These are phyloP conservation scores for Prunella vulgaris DNA, from an alignment of 257 asterid genomes.

Conservation along the genomic window DNA sequence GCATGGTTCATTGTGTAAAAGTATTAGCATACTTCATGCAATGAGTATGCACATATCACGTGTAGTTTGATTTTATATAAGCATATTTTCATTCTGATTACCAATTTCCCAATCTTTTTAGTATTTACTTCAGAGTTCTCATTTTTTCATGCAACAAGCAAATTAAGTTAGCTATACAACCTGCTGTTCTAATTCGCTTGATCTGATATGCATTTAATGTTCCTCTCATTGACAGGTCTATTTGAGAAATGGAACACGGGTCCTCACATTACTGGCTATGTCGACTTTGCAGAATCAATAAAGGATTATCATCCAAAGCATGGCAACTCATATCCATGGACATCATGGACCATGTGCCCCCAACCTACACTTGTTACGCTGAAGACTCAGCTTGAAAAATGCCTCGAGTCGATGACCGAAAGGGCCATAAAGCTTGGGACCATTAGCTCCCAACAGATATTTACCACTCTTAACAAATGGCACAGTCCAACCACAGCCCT, in stretches of 20 bases:
- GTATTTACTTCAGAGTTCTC: background rate
- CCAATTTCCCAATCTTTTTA: background rate
- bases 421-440: slow-evolving; percentile 71
- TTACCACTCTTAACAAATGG: slow-evolving; percentile 78
- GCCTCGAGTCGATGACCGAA: slow-evolving; percentile 72
- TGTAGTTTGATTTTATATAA: background rate
- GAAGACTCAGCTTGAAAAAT: slow-evolving; percentile 57
- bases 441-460: slow-evolving; percentile 81
- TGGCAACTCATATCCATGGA: slow-evolving; percentile 88
- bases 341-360: slow-evolving; percentile 69
- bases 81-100: background rate
- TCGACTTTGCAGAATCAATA: slow-evolving; percentile 81
- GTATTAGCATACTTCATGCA: background rate
- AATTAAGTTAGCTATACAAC: background rate
- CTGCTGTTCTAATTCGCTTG: background rate
- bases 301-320: slow-evolving; percentile 80
- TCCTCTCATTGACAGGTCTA: slow-evolving; percentile 51
- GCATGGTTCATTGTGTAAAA: background rate
- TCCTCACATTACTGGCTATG: slow-evolving; percentile 85
- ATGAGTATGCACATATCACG: background rate
- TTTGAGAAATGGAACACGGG: slow-evolving; percentile 82
- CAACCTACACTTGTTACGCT: slow-evolving; percentile 51
- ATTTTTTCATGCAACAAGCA: background rate
- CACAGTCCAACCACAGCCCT: slow-evolving; percentile 73
- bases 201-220: slow-evolving; percentile 8